Conservation (phyloP, 2,329 filamentous ascomycete species). For the Domatiomyces catenatus region DNA sequence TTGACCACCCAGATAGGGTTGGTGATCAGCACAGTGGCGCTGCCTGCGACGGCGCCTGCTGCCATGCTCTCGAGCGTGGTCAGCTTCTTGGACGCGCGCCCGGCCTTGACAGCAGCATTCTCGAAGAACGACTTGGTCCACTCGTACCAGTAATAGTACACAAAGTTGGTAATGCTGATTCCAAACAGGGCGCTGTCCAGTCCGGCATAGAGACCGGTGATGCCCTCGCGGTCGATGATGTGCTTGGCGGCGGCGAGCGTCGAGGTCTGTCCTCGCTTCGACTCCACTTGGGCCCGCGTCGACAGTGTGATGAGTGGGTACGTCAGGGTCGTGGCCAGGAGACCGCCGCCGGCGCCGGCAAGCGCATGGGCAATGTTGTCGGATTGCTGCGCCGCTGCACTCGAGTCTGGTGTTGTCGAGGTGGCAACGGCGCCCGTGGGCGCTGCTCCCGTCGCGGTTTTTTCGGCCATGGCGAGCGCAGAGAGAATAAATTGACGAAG, state of each 20-base stretch:
- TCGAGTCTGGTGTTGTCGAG: neutral
- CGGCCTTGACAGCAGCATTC: conserved; percentile 54
- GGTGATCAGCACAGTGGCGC: conserved; percentile 84
- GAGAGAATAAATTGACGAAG: neutral
- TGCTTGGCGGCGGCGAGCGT: conserved; percentile 68
- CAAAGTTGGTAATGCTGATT: conserved; percentile 97
- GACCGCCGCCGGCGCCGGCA: conserved; percentile 79
- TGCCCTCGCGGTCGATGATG: conserved; percentile 82
- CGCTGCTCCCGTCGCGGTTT: neutral
- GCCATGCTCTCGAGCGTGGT: conserved; percentile 90
- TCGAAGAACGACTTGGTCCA: conserved; percentile 82
- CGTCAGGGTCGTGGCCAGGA: conserved; percentile 89
- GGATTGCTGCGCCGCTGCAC: conserved; percentile 55
- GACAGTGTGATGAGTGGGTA: conserved; percentile 96
- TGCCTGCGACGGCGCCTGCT: conserved; percentile 82
- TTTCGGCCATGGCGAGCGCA: neutral
- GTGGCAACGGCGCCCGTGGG: neutral
- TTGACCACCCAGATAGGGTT: conserved; percentile 99
- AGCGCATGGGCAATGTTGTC: conserved; percentile 96
- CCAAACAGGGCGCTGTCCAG: conserved; percentile 90
- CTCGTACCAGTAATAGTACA: conserved; percentile 99
- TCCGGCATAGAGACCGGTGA: conserved; percentile 78
- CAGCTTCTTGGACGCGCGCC: conserved; percentile 63
- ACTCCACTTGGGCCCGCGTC: conserved; percentile 93
- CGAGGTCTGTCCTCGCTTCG: conserved; percentile 73